Percentiles rank a stretch among this genome's conserved stretches.
Evolutionary conservation across 1,284 basidiomycete species (phyloP).

Genomic region (Peniophora sp.): DNA sequence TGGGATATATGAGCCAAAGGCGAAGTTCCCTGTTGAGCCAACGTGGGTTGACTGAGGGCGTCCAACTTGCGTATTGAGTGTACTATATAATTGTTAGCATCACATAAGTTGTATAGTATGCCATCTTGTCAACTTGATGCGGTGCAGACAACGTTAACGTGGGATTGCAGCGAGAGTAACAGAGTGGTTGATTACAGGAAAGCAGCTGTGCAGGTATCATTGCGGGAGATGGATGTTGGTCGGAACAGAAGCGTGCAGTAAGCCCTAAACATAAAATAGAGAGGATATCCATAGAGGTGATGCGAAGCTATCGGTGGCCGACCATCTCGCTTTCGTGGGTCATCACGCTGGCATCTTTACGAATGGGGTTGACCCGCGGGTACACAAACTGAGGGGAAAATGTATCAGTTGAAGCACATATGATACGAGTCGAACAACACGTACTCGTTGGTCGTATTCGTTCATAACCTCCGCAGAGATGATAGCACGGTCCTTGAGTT

Average conservation of each 20-base stretch:
- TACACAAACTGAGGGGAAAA: slow-evolving; percentile 60
- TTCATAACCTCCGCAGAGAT: slow-evolving; percentile 77
- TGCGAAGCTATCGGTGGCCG: slow-evolving; percentile 17
- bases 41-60: slow-evolving; percentile 34
- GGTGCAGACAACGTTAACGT: too few species aligned
- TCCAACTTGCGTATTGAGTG: too few species aligned
- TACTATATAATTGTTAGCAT: too few species aligned
- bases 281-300: too few species aligned
- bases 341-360: slow-evolving; percentile 75
- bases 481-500: slow-evolving; percentile 70
- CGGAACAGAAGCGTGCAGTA: too few species aligned
- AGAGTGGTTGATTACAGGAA: too few species aligned
- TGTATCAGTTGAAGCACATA: neutral
- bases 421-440: slow-evolving; percentile 15
- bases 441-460: slow-evolving; percentile 77
- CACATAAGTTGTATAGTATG: too few species aligned
- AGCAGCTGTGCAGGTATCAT: too few species aligned
- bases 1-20: slow-evolving; percentile 34
- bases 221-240: too few species aligned
- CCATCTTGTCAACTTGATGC: too few species aligned
- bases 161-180: too few species aligned
- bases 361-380: slow-evolving; percentile 67
- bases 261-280: too few species aligned
- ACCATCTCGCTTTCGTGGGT: slow-evolving; percentile 77
- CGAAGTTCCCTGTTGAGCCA: slow-evolving; percentile 29